Evolutionary conservation across 192 early-diverging fungal genomes (phyloP), one percentile per base, ranked within the genome.

Genomic region (Coemansia sp.): DNA sequence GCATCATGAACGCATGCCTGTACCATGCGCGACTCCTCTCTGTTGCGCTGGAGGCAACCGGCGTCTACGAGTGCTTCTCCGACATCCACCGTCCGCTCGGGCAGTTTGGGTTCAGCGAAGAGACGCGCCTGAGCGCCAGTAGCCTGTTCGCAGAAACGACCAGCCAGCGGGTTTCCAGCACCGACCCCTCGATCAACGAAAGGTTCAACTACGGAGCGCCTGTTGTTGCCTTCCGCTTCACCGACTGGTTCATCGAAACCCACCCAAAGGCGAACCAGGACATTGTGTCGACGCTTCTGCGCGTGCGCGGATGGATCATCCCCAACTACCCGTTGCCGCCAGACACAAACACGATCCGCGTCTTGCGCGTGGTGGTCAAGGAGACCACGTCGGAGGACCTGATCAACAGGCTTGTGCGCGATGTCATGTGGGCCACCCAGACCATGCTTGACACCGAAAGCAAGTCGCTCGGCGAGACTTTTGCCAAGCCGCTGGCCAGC

Each of bases 251-350:
- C 61, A 77, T 72, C 42, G 44, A 68, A 7, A 50, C 70, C 40
- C 65, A 87, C 36, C 84, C 84, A 0, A 61, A 54, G 5, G 84
- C 83, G n/a, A 82, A 75, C 55, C 85, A 90, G 82, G 84, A 82
- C 57, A 81, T 83, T 28, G 57, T 90, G 25, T 74, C 85, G 14
- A 77, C 73, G 25, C 65, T 85, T 57, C 67, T 90, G 37, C 86
- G 84, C 38, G 83, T 86, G 42, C 83, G 83, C 44, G 87, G 88
- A 10, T 91, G 89, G 89, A 88, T 91, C 61, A 86, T 91, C 3
- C 89, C 89, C 56, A 87, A 86, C 44, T 91, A 91, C 62, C 80
- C 85, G n/a, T 79, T 91, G 68, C 84, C 89, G 0, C 84, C 82
- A 5, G 41, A 76, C 41, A 58, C 65, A 0, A 72, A 79, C 53